Conservation (phyloP, 768 basidiomycete species). For the Xerocomellus intermedius region DNA sequence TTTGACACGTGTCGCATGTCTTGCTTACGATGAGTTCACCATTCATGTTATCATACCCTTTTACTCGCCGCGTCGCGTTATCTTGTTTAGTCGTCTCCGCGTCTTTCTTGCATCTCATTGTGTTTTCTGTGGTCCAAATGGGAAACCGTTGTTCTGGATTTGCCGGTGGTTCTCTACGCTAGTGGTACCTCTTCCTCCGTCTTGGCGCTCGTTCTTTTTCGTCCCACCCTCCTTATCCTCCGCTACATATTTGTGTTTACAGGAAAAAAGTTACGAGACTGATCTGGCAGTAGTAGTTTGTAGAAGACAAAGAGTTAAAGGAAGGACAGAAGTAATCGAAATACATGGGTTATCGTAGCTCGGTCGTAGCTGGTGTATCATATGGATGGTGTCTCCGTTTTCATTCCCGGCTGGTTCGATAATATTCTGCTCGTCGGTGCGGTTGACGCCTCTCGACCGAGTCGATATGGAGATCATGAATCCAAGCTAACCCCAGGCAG, state of each 20-base stretch:
- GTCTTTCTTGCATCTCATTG: constrained; percentile 23
- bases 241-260: constrained; percentile 22
- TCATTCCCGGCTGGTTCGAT: neutral
- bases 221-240: neutral
- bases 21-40: constrained; percentile 31
- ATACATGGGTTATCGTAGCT: constrained; percentile 26
- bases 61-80: constrained; percentile 28
- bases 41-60: constrained; percentile 31
- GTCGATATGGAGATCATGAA: neutral
- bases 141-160: constrained; percentile 20
- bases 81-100: constrained; percentile 29
- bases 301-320: constrained; percentile 25
- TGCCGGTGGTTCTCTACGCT: constrained; percentile 14
- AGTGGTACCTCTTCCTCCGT: constrained; percentile 8
- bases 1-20: constrained; percentile 23
- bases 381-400: constrained; percentile 16
- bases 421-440: neutral
- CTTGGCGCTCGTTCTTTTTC: constrained; percentile 13
- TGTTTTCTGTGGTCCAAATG: constrained; percentile 22
- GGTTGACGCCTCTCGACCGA: neutral
- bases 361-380: constrained; percentile 30
- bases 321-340: constrained; percentile 35
- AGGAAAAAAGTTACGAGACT: constrained; percentile 22
- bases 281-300: constrained; percentile 28
- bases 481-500: neutral